Percentiles rank a stretch among this genome's conserved stretches.
phyloP scores from a whole-genome alignment of 352 stramenopile species.

The Thalassiosira hispida region DNA sequence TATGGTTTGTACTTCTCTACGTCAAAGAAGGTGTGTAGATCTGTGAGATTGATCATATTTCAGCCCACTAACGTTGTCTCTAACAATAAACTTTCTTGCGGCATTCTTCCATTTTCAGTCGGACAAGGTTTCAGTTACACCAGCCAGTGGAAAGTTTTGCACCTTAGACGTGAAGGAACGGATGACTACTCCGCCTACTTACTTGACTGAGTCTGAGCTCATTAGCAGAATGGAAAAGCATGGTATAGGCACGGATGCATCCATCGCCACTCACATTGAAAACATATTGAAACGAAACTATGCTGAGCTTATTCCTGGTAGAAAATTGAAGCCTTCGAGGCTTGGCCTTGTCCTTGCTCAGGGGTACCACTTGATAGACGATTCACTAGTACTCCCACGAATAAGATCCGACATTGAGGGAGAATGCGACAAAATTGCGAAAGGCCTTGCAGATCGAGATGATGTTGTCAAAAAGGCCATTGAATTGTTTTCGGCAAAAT shows the following conservation, averaged over 20 bases:
- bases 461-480: constrained; percentile 80
- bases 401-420: constrained; percentile 88
- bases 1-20: too few species aligned
- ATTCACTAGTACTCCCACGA: constrained; percentile 84
- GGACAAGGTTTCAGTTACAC: too few species aligned
- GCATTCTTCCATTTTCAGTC: too few species aligned
- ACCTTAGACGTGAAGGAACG: constrained; percentile 79
- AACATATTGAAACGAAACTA: constrained; percentile 89
- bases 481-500: constrained; percentile 85
- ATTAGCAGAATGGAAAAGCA: constrained; percentile 88
- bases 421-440: constrained; percentile 87
- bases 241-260: constrained; percentile 86
- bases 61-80: too few species aligned
- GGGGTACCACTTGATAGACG: too few species aligned
- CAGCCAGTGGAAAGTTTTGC: too few species aligned
- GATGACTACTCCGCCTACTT: constrained; percentile 88
- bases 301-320: too few species aligned
- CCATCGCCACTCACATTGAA: constrained; percentile 88
- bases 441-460: constrained; percentile 76
- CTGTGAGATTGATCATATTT: too few species aligned
- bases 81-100: too few species aligned
- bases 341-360: too few species aligned
- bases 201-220: constrained; percentile 87
- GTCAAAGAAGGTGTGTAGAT: too few species aligned
- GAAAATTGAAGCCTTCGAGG: too few species aligned